Evolutionary conservation across 1,139 yeast genomes (phyloP), one percentile per base, ranked within the genome.

Genomic region (Yamadazyma kanchanaburiensis): DNA sequence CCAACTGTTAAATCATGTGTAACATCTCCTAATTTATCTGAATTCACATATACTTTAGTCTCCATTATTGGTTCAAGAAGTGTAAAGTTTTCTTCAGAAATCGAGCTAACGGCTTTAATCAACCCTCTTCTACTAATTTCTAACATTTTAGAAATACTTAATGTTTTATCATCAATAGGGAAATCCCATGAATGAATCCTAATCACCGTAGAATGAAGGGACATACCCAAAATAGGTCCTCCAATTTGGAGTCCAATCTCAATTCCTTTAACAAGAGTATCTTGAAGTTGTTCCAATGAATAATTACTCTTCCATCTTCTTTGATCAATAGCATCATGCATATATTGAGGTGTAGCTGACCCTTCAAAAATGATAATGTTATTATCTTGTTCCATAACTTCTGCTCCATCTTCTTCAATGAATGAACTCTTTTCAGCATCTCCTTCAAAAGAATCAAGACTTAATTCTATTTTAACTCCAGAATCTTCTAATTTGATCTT

Each of bases 21-120:
- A 0, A 91, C 94, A 25, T 70, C 71, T 12, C 98, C 98, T 44
- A 91, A 59, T 36, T 81, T 84, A 37, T 75, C 82, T 14, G 87
- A 82, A 31, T 70, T 69, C 1, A 81, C 82, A 30, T 70, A 73
- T 1, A 91, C 79, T n/a, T 66, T 66, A 5, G 87, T 80, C 24
- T 73, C 67, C 97, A 91, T 89, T 15, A 84, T 68, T 0, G 98
- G 98, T 54, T 91, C 97, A 51, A 89, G 64, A 8, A 43, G 19
- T 6, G 47, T 43, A 26, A 41, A 43, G 47, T 73, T 76, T n/a
- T 58, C 39, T 2, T 45, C 53, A 20, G 47, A 39, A 5, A 58
- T 45, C 21, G 40, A 53, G 21, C 25, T 45, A 18, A 53, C 49
- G 0, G 74, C 67, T 18, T 67, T 64, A 7, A 58, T 43, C 2